Conservation (phyloP, 1,284 basidiomycete genomes). For the Ustilago bromivora region DNA sequence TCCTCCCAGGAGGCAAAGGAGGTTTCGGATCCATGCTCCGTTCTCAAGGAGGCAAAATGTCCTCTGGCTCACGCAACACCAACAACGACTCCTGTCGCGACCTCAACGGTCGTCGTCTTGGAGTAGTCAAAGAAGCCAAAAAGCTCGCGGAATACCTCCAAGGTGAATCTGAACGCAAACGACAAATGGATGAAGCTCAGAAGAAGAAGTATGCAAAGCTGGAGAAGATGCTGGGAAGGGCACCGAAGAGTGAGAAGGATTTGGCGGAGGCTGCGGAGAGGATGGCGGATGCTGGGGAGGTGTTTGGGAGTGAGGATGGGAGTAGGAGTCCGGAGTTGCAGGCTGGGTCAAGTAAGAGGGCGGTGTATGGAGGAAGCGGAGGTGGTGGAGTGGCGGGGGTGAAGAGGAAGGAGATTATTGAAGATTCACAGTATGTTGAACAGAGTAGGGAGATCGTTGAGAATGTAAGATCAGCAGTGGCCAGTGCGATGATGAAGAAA, state of each 20-base stretch:
- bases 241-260: slow-evolving; percentile 59
- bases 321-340: slow-evolving; percentile 30
- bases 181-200: slow-evolving; percentile 75
- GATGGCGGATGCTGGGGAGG: slow-evolving; percentile 62
- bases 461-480: slow-evolving; percentile 89
- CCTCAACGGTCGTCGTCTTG: slow-evolving; percentile 86
- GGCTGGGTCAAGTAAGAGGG: slow-evolving; percentile 15
- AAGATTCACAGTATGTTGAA: slow-evolving; percentile 91
- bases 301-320: slow-evolving; percentile 34
- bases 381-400: slow-evolving; percentile 72
- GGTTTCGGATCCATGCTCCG: slow-evolving; percentile 96
- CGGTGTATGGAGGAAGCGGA: not conserved
- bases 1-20: slow-evolving; percentile 86
- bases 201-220: slow-evolving; percentile 87
- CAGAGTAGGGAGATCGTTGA: slow-evolving; percentile 92
- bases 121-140: slow-evolving; percentile 95
- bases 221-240: slow-evolving; percentile 72
- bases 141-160: slow-evolving; percentile 92
- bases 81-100: slow-evolving; percentile 97
- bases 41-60: slow-evolving; percentile 97
- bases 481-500: slow-evolving; percentile 68
- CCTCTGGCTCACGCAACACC: slow-evolving; percentile 73
- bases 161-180: slow-evolving; percentile 82
- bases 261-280: slow-evolving; percentile 68
- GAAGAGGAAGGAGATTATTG: slow-evolving; percentile 82